Base-by-base conservation (phyloP, 257 asterid genomes). In the Datura wrightii region DNA sequence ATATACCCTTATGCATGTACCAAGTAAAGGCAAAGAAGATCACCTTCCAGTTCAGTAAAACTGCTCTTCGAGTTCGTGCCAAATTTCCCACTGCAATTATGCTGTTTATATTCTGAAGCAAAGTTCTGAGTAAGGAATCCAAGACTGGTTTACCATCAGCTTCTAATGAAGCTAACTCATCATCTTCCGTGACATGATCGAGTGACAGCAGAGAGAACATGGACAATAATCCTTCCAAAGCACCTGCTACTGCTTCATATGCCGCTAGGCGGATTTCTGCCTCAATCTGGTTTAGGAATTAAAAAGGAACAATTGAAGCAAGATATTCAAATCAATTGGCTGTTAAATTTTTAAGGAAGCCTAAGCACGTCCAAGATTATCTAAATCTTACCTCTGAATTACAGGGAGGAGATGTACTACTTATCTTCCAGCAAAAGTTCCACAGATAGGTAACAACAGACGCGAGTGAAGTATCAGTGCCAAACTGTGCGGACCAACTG, bases 11-110 rank as follows among this genome's bases (percentile, higher is more conserved):
- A 52, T 84, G 76, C 83, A 83, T 54, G 55, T 18, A 82, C 54
- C 83, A 87, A 72, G 82, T 60, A 83, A 44, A 85, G 84, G 72
- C 66, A 79, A 81, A 46, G 14, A 65, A 79, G 86, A 84, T 85
- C 82, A 94, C 97, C 97, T 96, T 96, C 93, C 94, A 93, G 84
- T 92, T 93, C 90, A 94, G 89, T 89, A 96, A 86, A 90, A 96
- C 78, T 88, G 99, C 97, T 83, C 97, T 90, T 39, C 99, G 92
- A 53, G 95, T 72, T 85, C 98, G 89, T 83, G 90, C 91, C 85
- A 94, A 90, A 82, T 84, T 83, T 66, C 94, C 95, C 83, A 85
- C 91, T 69, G 93, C 93, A 85, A 94, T 88, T 84, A 93, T 89
- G 74, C 85, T 86, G 86, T 93, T 91, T 83, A 93, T 89, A 67